A percentile compares a stretch with the other conserved stretches of the same genome.
Conservation (phyloP, 306 rosid species). For the Styphnolobium japonicum region DNA sequence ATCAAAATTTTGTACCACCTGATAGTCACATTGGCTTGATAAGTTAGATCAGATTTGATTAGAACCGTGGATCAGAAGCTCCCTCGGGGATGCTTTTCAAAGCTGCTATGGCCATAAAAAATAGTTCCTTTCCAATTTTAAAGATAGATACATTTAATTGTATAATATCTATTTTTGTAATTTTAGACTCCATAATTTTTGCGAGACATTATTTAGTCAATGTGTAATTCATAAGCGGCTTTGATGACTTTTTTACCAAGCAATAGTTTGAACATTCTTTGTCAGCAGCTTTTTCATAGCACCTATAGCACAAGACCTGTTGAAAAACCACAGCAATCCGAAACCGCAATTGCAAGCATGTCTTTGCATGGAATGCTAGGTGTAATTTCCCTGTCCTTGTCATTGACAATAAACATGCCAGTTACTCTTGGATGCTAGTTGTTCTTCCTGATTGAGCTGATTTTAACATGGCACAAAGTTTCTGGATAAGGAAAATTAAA, state of each 20-base stretch:
- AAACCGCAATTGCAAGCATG: not conserved
- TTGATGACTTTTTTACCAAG: not conserved
- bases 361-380: not conserved
- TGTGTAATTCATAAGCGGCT: not conserved
- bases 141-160: not conserved
- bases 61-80: not conserved
- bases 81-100: not conserved
- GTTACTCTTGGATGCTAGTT: slow-evolving; percentile 8
- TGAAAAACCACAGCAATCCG: not conserved
- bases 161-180: not conserved
- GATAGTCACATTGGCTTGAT: not conserved
- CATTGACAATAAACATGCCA: not conserved
- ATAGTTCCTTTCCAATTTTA: not conserved
- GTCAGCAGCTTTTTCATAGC: not conserved
- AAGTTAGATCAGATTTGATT: not conserved
- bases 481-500: not conserved
- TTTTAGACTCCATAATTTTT: not conserved
- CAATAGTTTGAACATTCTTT: not conserved
- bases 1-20: not conserved
- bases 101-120: not conserved
- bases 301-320: not conserved
- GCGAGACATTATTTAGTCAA: not conserved
- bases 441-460: not conserved
- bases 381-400: not conserved
- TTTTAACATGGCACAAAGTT: not conserved